phyloP scores from a whole-genome alignment of 1,139 yeast genomes.

The Kluyveromyces marxianus region DNA sequence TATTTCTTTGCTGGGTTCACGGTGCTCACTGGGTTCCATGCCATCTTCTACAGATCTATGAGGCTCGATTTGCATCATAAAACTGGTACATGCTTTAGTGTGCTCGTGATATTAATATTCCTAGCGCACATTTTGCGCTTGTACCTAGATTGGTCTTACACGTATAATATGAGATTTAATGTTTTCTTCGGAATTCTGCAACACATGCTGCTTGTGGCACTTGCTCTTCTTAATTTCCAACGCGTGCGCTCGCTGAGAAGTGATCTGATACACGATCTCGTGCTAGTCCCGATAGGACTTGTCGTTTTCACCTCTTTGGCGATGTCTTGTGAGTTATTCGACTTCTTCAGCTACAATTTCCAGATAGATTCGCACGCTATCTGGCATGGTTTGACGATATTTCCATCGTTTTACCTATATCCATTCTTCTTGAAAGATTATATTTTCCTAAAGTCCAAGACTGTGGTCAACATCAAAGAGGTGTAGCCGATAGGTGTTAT shows the following conservation, averaged over 20 bases:
- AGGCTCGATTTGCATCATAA: conserved; percentile 42
- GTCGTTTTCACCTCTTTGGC: conserved; percentile 56
- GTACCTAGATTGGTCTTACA: conserved; percentile 75
- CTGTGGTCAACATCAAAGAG: not conserved
- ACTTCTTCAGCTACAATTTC: conserved; percentile 67
- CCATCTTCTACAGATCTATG: conserved; percentile 51
- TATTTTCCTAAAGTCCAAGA: conserved; percentile 7
- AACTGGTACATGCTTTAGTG: conserved; percentile 32
- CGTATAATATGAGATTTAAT: conserved; percentile 91
- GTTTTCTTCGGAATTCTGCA: conserved; percentile 71
- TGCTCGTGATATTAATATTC: conserved; percentile 42
- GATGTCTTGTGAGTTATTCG: conserved; percentile 82
- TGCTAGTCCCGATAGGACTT: conserved; percentile 43
- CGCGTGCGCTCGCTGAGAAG: conserved; percentile 12
- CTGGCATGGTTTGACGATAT: conserved; percentile 79
- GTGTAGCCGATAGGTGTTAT: not conserved
- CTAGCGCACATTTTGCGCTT: conserved; percentile 59
- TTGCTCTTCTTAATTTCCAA: conserved; percentile 29
- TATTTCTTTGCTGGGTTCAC: conserved; percentile 91
- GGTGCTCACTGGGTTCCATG: conserved; percentile 71
- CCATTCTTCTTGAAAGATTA: conserved; percentile 32
- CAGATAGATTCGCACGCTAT: conserved; percentile 86
- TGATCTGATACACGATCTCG: conserved; percentile 5
- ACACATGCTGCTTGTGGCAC: conserved; percentile 37
- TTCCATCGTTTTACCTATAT: conserved; percentile 42